These are phyloP conservation scores for Penicillium sclerotiorum DNA, from an alignment of 2,329 filamentous ascomycete genomes.

Conservation along the genomic window DNA sequence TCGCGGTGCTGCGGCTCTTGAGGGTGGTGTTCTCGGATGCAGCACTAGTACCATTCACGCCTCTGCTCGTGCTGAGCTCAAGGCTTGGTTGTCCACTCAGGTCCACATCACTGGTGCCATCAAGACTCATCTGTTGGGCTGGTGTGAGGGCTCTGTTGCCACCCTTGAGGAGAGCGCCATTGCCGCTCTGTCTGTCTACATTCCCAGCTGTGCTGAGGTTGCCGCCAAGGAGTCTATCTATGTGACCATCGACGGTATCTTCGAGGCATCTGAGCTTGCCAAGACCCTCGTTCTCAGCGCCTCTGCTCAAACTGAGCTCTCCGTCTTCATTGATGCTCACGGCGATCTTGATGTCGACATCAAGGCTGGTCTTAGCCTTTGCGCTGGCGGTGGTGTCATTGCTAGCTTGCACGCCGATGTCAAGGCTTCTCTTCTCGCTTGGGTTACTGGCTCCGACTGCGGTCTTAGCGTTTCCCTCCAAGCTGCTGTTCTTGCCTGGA, in stretches of 20 bases:
- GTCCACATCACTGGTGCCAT: conserved; percentile 29
- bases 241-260: conserved; percentile 42
- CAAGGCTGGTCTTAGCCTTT: conserved; percentile 37
- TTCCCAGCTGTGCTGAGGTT: conserved; percentile 36
- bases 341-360: conserved; percentile 31
- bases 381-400: conserved; percentile 37
- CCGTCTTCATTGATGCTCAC: conserved; percentile 30
- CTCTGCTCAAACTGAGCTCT: conserved; percentile 32
- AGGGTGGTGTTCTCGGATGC: conserved; percentile 39
- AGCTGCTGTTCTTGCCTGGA: conserved; percentile 35
- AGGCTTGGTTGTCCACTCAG: conserved; percentile 32
- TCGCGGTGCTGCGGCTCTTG: conserved; percentile 39
- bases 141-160: conserved; percentile 33
- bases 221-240: conserved; percentile 40
- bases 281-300: conserved; percentile 35
- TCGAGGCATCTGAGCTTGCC: conserved; percentile 28
- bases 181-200: conserved; percentile 37
- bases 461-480: conserved; percentile 32
- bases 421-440: conserved; percentile 34
- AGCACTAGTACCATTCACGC: conserved; percentile 31
- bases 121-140: conserved; percentile 33
- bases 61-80: conserved; percentile 32
- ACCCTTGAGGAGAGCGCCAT: conserved; percentile 30
- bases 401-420: conserved; percentile 35
- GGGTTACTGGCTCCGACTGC: conserved; percentile 31